phyloP scores from a whole-genome alignment of 2,329 filamentous ascomycete genomes.

The Hymenoscyphus occultus region DNA sequence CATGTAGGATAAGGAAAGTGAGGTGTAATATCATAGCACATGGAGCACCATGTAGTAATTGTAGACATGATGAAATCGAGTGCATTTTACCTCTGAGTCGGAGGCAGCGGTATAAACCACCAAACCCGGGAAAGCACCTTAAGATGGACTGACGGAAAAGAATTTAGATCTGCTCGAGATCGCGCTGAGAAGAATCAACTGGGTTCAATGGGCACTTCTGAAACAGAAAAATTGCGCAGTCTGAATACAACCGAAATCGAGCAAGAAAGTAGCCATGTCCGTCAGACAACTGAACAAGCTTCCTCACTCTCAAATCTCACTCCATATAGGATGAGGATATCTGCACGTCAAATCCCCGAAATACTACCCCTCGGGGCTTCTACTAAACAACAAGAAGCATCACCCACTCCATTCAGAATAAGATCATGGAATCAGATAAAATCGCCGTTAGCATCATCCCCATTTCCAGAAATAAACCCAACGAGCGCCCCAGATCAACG shows the following conservation, averaged over 20 bases:
- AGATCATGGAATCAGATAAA: slow-evolving; percentile 18
- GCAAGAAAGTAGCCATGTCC: not conserved
- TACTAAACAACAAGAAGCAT: not conserved
- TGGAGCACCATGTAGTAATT: slow-evolving; percentile 22
- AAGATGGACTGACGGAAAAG: not conserved
- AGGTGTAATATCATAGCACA: slow-evolving; percentile 18
- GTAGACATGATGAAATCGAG: slow-evolving; percentile 20
- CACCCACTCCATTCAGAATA: slow-evolving; percentile 10
- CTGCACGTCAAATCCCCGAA: slow-evolving; percentile 15
- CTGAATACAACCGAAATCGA: not conserved
- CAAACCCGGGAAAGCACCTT: not conserved
- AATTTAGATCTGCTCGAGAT: slow-evolving; percentile 11
- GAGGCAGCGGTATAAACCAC: slow-evolving; percentile 14
- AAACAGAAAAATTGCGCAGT: not conserved
- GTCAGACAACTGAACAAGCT: not conserved
- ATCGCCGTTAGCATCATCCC: slow-evolving; percentile 16
- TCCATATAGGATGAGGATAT: slow-evolving; percentile 18
- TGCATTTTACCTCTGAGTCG: slow-evolving; percentile 20
- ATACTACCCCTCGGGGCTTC: slow-evolving; percentile 5
- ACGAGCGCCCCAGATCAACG: not conserved
- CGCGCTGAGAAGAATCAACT: slow-evolving; percentile 9
- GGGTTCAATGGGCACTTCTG: slow-evolving; percentile 4
- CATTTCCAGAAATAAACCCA: not conserved
- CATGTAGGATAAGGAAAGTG: slow-evolving; percentile 20
- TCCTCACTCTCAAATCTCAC: not conserved